These are phyloP conservation scores for Ceratobasidium sp. DNA, from an alignment of 1,284 basidiomycete species.

Conservation along the genomic window DNA sequence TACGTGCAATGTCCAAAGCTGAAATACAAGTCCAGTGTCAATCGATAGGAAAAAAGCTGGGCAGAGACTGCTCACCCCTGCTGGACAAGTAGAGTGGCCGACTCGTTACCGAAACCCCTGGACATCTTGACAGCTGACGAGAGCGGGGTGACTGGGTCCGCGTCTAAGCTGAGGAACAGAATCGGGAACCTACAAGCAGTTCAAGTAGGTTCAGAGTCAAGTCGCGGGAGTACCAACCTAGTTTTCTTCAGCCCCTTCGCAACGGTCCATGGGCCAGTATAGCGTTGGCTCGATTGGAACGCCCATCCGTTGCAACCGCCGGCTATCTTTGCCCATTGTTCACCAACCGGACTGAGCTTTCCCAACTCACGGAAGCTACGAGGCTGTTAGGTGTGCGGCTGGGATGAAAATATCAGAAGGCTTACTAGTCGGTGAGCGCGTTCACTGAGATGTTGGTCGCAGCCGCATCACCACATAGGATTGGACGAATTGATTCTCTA, in stretches of 20 bases:
- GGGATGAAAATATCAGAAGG: background rate
- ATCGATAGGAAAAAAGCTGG: background rate
- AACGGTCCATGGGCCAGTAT: slow-evolving; percentile 27
- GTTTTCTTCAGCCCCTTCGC: slow-evolving; percentile 31
- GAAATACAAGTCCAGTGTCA: background rate
- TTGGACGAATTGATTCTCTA: slow-evolving; percentile 12
- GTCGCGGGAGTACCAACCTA: background rate
- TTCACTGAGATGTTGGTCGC: slow-evolving; percentile 16
- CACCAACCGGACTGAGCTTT: slow-evolving; percentile 15
- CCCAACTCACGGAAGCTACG: slow-evolving; percentile 31
- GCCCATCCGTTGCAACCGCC: slow-evolving; percentile 26
- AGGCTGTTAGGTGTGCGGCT: background rate
- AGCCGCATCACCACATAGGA: slow-evolving; percentile 27
- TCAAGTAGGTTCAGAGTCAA: background rate
- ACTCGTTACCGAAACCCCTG: slow-evolving; percentile 48
- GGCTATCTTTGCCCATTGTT: slow-evolving; percentile 10
- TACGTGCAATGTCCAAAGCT: slow-evolving; percentile 50
- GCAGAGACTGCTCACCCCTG: slow-evolving; percentile 45
- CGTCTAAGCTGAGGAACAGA: slow-evolving; percentile 49
- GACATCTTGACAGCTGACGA: slow-evolving; percentile 48
- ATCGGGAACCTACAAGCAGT: slow-evolving; percentile 47
- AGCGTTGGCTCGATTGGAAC: slow-evolving; percentile 25
- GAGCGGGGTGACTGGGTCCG: slow-evolving; percentile 51
- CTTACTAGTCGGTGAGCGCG: slow-evolving; percentile 27
- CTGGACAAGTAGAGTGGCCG: slow-evolving; percentile 49